phyloP scores from a whole-genome alignment of 2,329 filamentous ascomycete species.

The Zymoseptoria tritici region DNA sequence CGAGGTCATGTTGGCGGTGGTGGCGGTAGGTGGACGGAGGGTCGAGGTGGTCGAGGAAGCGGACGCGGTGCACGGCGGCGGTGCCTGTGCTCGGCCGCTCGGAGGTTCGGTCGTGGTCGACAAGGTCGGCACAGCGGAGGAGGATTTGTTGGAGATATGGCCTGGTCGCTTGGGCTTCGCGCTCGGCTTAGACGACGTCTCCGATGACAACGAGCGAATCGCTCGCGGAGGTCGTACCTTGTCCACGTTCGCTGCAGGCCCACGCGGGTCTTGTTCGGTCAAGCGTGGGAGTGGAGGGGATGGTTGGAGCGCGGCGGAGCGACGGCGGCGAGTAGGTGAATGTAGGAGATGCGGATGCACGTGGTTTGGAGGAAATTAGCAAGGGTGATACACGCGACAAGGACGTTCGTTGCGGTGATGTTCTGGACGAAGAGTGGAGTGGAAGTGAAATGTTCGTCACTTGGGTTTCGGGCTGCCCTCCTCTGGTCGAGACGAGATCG shows the following conservation, averaged over 20 bases:
- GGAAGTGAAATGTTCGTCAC: not conserved
- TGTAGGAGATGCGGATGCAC: not conserved
- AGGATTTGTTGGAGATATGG: constrained; percentile 32
- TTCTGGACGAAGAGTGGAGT: not conserved
- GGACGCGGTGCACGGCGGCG: not conserved
- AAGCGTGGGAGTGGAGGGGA: not conserved
- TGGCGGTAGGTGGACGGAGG: constrained; percentile 28
- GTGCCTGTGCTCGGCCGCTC: not conserved
- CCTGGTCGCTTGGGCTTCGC: constrained; percentile 16
- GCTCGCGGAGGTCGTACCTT: not conserved
- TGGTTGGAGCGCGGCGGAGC: not conserved
- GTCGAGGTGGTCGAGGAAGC: not conserved
- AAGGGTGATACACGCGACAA: not conserved
- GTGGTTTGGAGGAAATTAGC: too few species aligned
- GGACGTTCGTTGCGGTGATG: not conserved
- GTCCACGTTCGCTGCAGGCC: not conserved
- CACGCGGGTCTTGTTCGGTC: not conserved
- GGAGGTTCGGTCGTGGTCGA: constrained; percentile 23
- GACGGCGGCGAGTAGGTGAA: not conserved
- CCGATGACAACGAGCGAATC: constrained; percentile 2
- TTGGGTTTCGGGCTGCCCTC: not conserved
- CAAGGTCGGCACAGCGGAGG: constrained; percentile 39
- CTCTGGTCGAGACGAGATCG: not conserved
- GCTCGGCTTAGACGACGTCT: not conserved
- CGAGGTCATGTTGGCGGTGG: constrained; percentile 30